Percentiles rank a stretch among this genome's conserved stretches.
phyloP scores from a whole-genome alignment of 2,329 filamentous ascomycete genomes.

The Epichloe sp. region DNA sequence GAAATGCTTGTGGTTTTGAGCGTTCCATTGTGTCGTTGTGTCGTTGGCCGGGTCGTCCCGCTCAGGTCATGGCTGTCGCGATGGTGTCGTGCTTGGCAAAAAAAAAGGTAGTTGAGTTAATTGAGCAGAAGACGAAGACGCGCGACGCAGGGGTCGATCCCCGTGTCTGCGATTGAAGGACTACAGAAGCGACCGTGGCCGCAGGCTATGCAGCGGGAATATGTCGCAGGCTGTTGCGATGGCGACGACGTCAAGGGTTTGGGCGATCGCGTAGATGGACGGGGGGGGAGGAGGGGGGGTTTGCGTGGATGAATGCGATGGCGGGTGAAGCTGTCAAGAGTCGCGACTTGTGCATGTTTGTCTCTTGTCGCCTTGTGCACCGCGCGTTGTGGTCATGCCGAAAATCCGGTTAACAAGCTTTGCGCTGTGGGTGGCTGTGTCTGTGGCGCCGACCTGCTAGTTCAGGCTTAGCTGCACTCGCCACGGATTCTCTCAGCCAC shows the following conservation, averaged over 20 bases:
- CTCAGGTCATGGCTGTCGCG: conserved; percentile 19
- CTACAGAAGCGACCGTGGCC: neutral
- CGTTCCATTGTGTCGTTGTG: conserved; percentile 32
- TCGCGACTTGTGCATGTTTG: neutral
- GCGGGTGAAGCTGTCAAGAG: neutral
- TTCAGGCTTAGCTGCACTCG: neutral
- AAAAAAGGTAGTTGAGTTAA: no score
- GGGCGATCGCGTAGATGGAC: neutral
- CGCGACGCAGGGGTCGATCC: neutral
- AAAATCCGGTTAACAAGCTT: neutral
- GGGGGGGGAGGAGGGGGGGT: neutral
- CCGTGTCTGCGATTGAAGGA: neutral
- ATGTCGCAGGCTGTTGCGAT: neutral
- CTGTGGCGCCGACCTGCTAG: neutral
- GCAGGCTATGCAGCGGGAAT: neutral
- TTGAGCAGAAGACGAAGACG: neutral
- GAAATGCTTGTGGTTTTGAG: conserved; percentile 65
- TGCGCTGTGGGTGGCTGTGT: neutral
- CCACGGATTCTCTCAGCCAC: neutral
- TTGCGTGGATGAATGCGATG: neutral
- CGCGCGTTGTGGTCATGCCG: neutral
- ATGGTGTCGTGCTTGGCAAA: neutral
- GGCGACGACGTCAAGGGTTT: neutral
- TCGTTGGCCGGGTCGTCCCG: conserved; percentile 8
- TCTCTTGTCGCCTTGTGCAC: neutral